Conservation (phyloP, 2,329 filamentous ascomycete genomes). For the Colletotrichum theobromicola region DNA sequence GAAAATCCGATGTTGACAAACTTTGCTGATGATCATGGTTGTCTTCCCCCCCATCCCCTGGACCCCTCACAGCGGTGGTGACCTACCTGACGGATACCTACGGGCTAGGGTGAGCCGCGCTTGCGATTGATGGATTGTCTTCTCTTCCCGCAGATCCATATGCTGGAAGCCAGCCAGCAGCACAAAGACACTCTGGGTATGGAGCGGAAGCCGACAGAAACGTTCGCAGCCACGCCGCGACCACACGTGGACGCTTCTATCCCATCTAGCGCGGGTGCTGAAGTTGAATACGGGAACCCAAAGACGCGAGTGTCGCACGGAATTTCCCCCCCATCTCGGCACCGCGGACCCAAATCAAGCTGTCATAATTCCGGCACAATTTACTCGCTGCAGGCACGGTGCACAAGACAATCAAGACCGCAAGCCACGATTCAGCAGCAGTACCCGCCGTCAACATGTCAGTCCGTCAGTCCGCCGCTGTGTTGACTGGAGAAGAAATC, state of each 20-base stretch:
- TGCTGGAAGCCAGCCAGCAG: background rate
- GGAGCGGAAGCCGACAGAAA: background rate
- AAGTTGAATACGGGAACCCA: background rate
- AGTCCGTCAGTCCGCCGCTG: background rate
- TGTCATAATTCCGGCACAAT: background rate
- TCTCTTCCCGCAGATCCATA: background rate
- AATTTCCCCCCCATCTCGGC: background rate
- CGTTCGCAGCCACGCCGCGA: background rate
- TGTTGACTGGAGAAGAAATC: background rate
- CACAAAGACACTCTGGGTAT: background rate
- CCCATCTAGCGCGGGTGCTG: background rate
- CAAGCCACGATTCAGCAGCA: slow-evolving; percentile 1
- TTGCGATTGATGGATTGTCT: background rate
- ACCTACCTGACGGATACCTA: background rate
- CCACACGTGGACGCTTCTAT: background rate
- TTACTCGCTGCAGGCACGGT: background rate
- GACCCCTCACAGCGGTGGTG: background rate
- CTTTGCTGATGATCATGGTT: background rate
- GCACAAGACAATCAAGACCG: background rate
- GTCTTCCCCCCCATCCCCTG: background rate
- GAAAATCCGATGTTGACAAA: slow-evolving; percentile 6
- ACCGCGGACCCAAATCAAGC: background rate
- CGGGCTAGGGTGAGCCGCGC: background rate
- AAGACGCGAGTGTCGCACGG: background rate
- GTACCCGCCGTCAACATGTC: background rate